Evolutionary conservation across 805 yeast species (phyloP).

Genomic region (Candida corydali): DNA sequence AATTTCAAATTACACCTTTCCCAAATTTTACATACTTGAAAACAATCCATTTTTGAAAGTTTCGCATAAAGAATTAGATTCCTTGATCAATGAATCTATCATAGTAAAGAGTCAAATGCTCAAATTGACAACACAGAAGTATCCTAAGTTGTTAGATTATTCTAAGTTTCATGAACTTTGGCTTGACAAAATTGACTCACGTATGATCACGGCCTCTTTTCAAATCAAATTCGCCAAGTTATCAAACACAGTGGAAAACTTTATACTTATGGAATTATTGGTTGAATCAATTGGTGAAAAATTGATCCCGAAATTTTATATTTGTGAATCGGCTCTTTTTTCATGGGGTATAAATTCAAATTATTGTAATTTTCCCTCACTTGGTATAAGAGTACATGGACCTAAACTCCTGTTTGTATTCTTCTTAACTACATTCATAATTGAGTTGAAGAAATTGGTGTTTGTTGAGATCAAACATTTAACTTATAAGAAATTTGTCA

Average conservation of each 20-base stretch:
- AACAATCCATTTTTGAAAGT: constrained; percentile 35
- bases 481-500: constrained; percentile 32
- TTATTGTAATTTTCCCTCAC: constrained; percentile 48
- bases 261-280: constrained; percentile 52
- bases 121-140: constrained; percentile 5
- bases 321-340: constrained; percentile 51
- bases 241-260: constrained; percentile 28
- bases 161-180: constrained; percentile 46
- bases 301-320: constrained; percentile 44
- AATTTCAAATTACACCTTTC: background rate
- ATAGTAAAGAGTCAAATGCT: constrained; percentile 19
- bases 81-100: constrained; percentile 20
- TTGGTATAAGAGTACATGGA: constrained; percentile 54
- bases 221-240: constrained; percentile 36
- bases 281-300: constrained; percentile 42
- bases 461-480: constrained; percentile 7
- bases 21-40: constrained; percentile 17
- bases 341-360: constrained; percentile 56
- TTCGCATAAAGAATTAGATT: constrained; percentile 21
- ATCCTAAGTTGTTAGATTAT: constrained; percentile 28
- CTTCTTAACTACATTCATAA: constrained; percentile 30
- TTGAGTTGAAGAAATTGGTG: constrained; percentile 22
- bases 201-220: constrained; percentile 36
- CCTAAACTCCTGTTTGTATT: constrained; percentile 34
- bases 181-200: constrained; percentile 26